Conservation (phyloP, 495 filamentous ascomycete genomes). For the Lindgomyces ingoldianus region DNA sequence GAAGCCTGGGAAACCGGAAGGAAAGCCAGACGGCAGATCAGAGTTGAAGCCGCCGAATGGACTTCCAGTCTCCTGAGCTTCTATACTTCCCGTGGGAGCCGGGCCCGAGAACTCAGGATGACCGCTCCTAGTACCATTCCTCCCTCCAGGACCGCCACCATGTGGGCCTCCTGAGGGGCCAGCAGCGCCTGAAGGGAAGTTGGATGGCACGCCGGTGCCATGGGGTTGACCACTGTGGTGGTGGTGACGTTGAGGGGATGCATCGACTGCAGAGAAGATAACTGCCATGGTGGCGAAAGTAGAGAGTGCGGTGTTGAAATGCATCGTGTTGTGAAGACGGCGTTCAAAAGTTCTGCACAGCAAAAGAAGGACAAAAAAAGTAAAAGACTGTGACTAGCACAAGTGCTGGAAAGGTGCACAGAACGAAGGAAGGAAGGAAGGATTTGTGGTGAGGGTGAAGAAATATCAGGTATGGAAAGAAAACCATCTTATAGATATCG, state of each 20-base stretch:
- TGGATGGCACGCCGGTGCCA: not conserved
- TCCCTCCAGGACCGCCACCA: not conserved
- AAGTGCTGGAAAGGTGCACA: not conserved
- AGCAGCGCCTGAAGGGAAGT: not conserved
- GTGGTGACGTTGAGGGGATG: conserved; percentile 2
- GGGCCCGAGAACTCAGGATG: too few species aligned
- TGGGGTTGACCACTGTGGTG: not conserved
- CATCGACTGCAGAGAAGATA: conserved; percentile 4
- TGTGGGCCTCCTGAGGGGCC: not conserved
- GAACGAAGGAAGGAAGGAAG: conserved; percentile 10
- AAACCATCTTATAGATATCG: not conserved
- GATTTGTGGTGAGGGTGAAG: conserved; percentile 1
- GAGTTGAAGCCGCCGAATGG: not conserved
- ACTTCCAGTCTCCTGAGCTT: too few species aligned
- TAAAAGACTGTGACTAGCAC: conserved; percentile 17
- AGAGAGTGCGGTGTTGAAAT: conserved; percentile 11
- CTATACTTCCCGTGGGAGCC: too few species aligned
- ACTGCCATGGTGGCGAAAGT: conserved; percentile 11
- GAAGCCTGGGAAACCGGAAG: not conserved
- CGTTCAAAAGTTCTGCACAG: conserved; percentile 11
- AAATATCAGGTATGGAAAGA: not conserved
- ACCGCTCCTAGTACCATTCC: not conserved
- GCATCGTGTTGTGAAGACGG: conserved; percentile 5
- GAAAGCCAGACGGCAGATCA: not conserved
- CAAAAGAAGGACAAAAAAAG: conserved; percentile 3